phyloP scores from a whole-genome alignment of 1,139 yeast species.

The Nadsonia starkeyi-henricii region DNA sequence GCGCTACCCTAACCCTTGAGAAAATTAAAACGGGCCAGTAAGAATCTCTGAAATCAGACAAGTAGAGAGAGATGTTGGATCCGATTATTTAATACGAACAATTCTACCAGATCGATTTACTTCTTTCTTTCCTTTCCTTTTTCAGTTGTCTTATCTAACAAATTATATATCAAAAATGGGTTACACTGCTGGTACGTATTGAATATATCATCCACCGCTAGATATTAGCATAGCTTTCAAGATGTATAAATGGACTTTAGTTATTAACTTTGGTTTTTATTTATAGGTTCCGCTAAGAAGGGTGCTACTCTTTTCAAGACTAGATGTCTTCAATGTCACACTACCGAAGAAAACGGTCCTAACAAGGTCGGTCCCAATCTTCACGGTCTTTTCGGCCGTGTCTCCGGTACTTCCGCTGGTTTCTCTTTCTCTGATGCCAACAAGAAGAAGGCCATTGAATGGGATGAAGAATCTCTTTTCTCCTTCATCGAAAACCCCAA shows the following conservation, averaged over 20 bases:
- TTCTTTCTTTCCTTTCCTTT: not conserved
- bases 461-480: conserved; percentile 81
- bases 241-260: too few species aligned
- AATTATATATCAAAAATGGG: not conserved
- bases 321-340: conserved; percentile 98
- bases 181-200: not conserved
- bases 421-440: conserved; percentile 96
- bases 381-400: conserved; percentile 87
- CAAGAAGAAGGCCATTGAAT: conserved; percentile 84
- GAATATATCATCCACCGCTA: too few species aligned
- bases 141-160: not conserved
- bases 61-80: not conserved
- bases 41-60: not conserved
- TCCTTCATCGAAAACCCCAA: conserved; percentile 98
- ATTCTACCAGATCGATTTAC: not conserved
- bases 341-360: conserved; percentile 90
- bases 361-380: conserved; percentile 99
- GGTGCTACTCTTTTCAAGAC: conserved; percentile 98
- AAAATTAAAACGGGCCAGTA: not conserved
- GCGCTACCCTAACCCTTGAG: not conserved
- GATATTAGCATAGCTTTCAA: too few species aligned
- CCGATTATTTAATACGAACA: not conserved
- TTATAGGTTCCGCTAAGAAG: conserved; percentile 43
- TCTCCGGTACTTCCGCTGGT: conserved; percentile 84
- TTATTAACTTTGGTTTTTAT: too few species aligned